Base-by-base conservation (phyloP, 495 filamentous ascomycete genomes). In the Penicillium ochrochloron region DNA sequence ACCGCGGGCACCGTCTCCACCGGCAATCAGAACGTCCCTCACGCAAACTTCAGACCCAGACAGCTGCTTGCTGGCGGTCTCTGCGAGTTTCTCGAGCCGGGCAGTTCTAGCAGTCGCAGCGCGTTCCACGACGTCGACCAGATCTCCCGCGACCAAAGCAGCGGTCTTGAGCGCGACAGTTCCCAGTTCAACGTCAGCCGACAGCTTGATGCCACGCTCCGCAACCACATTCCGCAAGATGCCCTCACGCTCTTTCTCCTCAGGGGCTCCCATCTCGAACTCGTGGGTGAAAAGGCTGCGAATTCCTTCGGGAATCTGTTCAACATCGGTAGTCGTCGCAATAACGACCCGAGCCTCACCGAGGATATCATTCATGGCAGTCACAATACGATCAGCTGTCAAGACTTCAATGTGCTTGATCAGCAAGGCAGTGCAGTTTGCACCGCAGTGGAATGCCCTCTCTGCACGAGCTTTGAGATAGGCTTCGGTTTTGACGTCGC, bases 221-320 rank as follows among this genome's bases (percentile, higher is more conserved):
- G 90, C 84, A 37, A 97, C 82, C 33, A 96, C 89, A 64, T 88
- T 87, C 25, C 84, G 82, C 5, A 99, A 77, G 42, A 97, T 91
- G 14, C 91, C 93, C 78, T 97, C 92, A 73, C 95, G 83, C 73
- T 98, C 96, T 19, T 87, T 89, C 73, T 99, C 95, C 69, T 97
- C 94, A 0, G 95, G 95, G 0, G 95, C 96, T 60, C 81, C 85
- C 83, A 98, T 90, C 75, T 98, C 96, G 54, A 99, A 85, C 75
- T 99, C 95, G 62, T 99, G 96, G 0, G 92, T 97, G 75, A 99
- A 97, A 17, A 98, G 83, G 23, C 91, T 91, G 41, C 95, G 85
- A 21, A 97, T 88, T 5, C 90, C 92, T 63, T 97, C 94, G 0
- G 93, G 90, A 8, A 99, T 85, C 68, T 97, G 94, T 64, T 97